Base-by-base conservation (phyloP, 345 rosid genomes). In the Sonneratia alba region DNA sequence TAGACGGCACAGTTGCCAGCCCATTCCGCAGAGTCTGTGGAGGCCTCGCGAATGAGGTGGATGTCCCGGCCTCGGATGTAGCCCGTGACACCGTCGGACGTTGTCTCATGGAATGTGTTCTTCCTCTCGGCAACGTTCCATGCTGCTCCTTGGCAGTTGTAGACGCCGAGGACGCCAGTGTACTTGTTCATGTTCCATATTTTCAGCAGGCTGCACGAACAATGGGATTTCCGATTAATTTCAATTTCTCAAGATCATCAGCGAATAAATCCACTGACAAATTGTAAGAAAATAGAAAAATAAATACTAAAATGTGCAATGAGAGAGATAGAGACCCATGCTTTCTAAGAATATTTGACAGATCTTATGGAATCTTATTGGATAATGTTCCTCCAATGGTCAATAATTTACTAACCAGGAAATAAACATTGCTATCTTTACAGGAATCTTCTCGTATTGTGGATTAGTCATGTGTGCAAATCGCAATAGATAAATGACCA, bases 81-180 rank as follows among this genome's bases (percentile, higher is more conserved):
- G 49, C 96, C 91, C 0, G 96, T 83, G 72, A 92, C 36, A 67
- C 86, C 75, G 4, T 83, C 91, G 0, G 76, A 74, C 55, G 71
- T 77, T 16, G 92, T 87, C 74, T 83, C 71, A 69, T 95, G 97
- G 83, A 85, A 92, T 3, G 87, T 84, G 76, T 88, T 95, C 84
- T 90, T 91, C 63, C 88, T 87, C 45, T 87, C 88, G 14, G 79
- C 51, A 40, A 69, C 81, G 79, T 84, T 92, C 97, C 95, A 95
- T 42, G 99, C 99, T 27, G 99, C 99, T 68, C 99, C 99, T 89
- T 95, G 99, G 78, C 97, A 95, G 48, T 91, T 95, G 81, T 95
- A 95, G 13, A 92, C 83, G 6, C 97, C 97, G 7, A 95, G 73
- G 1, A 95, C 89, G 27, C 97, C 99, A 8, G 96, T 91, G 85